Percentiles rank a stretch among this genome's conserved stretches.
These are phyloP conservation scores for Salvia splendens DNA, from an alignment of 257 asterid species.

Conservation along the genomic window DNA sequence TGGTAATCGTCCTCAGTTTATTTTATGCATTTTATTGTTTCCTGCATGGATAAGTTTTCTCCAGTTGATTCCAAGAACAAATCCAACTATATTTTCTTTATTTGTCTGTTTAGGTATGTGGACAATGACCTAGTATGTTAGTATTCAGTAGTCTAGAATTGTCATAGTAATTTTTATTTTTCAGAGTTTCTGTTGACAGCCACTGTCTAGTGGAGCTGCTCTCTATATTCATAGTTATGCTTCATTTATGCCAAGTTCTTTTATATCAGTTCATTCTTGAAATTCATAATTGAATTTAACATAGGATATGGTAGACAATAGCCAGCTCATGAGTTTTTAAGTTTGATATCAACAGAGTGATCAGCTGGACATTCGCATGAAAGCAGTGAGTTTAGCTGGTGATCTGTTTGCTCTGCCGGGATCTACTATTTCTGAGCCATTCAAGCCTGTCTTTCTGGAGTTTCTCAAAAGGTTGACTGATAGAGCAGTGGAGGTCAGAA, in stretches of 20 bases:
- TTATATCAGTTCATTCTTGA: too few species aligned
- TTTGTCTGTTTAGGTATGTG: too few species aligned
- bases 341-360: conserved; percentile 68
- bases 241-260: too few species aligned
- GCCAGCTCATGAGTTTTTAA: conserved; percentile 21
- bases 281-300: too few species aligned
- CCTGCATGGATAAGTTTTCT: too few species aligned
- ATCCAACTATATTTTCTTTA: conserved; percentile 14
- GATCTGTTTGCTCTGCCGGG: conserved; percentile 78
- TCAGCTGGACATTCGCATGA: conserved; percentile 74
- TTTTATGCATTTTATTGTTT: conserved; percentile 26
- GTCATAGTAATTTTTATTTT: too few species aligned
- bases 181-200: too few species aligned
- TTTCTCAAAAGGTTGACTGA: conserved; percentile 88
- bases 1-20: conserved; percentile 56
- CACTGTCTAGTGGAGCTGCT: too few species aligned
- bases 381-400: conserved; percentile 84
- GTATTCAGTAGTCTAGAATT: too few species aligned
- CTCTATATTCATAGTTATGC: too few species aligned
- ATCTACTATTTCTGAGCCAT: conserved; percentile 62
- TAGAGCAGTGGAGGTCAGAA: conserved; percentile 77
- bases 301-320: not conserved
- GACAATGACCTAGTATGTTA: too few species aligned
- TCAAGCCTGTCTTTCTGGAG: conserved; percentile 81
- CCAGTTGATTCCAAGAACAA: not conserved